Evolutionary conservation across 352 stramenopile species (phyloP).

Genomic region (Phytophthora citricola): DNA sequence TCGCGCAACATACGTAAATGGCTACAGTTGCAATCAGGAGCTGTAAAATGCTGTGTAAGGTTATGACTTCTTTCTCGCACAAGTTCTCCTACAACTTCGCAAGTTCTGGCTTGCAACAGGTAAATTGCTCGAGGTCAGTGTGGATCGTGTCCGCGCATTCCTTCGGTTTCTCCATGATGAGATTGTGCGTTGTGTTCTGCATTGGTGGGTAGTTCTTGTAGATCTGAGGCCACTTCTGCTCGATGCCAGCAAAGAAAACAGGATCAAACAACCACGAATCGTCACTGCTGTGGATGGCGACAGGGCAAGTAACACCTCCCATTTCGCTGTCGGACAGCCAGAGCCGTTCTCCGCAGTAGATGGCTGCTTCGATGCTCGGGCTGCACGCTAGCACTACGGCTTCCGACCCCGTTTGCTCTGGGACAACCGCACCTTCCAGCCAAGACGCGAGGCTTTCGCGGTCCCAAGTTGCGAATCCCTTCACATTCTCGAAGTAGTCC

Average conservation of each 20-base stretch:
- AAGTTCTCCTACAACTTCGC: slow-evolving; percentile 5
- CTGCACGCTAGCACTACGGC: slow-evolving; percentile 27
- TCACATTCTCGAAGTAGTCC: slow-evolving; percentile 19
- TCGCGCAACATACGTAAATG: too few relatives aligned
- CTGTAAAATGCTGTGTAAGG: too few relatives aligned
- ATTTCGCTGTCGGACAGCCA: slow-evolving; percentile 22
- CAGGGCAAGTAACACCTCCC: slow-evolving; percentile 39
- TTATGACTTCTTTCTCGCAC: too few relatives aligned
- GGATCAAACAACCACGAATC: slow-evolving; percentile 18
- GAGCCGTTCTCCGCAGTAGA: slow-evolving; percentile 23
- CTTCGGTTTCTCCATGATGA: slow-evolving; percentile 25
- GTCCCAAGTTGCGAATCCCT: slow-evolving; percentile 37
- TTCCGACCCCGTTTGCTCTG: slow-evolving; percentile 9
- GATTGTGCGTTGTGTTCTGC: slow-evolving; percentile 17
- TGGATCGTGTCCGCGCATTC: slow-evolving; percentile 10
- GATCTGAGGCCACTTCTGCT: slow-evolving; percentile 15
- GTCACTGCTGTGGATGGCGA: slow-evolving; percentile 36
- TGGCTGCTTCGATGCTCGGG: slow-evolving; percentile 28
- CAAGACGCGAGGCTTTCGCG: slow-evolving; percentile 17
- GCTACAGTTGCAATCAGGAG: too few relatives aligned
- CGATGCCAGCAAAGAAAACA: slow-evolving; percentile 7
- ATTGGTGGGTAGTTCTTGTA: slow-evolving; percentile 19
- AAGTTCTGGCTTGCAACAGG: slow-evolving; percentile 7
- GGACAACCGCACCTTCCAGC: slow-evolving; percentile 40
- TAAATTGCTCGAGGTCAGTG: not conserved